A percentile compares a stretch with the other conserved stretches of the same genome.
phyloP scores from a whole-genome alignment of 805 yeast species.

The Barnettozyma salicaria region DNA sequence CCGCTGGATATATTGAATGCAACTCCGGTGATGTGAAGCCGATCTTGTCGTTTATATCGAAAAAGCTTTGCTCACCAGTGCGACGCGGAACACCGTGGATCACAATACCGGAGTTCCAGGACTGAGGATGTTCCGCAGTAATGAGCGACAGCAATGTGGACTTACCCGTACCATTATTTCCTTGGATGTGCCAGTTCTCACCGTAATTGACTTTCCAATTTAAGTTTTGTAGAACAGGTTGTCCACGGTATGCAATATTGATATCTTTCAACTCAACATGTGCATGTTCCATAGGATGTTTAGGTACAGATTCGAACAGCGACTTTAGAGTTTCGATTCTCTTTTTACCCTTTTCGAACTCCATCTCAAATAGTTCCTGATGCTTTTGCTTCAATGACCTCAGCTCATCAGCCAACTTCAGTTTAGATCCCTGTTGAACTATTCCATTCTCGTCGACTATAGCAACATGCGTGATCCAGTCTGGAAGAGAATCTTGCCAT shows the following conservation, averaged over 20 bases:
- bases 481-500: constrained; percentile 67
- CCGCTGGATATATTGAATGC: constrained; percentile 74
- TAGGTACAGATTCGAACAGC: constrained; percentile 14
- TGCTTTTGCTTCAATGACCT: constrained; percentile 19
- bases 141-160: constrained; percentile 79
- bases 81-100: constrained; percentile 62
- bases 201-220: constrained; percentile 64
- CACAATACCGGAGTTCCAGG: constrained; percentile 71
- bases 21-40: constrained; percentile 91
- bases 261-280: constrained; percentile 53
- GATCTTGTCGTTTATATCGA: constrained; percentile 69
- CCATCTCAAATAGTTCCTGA: constrained; percentile 13
- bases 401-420: constrained; percentile 23
- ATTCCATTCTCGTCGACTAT: constrained; percentile 54
- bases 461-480: constrained; percentile 73
- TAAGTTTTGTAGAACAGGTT: constrained; percentile 52
- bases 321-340: constrained; percentile 17
- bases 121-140: constrained; percentile 95
- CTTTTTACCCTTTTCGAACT: constrained; percentile 12
- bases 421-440: constrained; percentile 40
- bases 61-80: constrained; percentile 72
- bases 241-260: constrained; percentile 59
- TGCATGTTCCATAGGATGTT: constrained; percentile 15
- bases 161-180: constrained; percentile 90
- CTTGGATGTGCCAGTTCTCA: constrained; percentile 83